Evolutionary conservation across 169 alveolate genomes (phyloP).

Genomic region (Plasmodium reichenowi): DNA sequence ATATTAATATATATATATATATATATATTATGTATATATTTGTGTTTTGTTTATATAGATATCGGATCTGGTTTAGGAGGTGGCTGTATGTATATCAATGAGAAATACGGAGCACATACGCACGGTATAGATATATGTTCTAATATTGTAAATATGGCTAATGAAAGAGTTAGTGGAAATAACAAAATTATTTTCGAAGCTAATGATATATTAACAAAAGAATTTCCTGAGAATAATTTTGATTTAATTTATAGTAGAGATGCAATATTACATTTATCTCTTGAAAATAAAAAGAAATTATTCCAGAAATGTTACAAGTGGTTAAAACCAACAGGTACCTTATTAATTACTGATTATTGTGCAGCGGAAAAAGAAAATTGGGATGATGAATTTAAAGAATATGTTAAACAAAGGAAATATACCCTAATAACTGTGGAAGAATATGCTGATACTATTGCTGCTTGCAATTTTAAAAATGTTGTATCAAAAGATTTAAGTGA

Average conservation of each 20-base stretch:
- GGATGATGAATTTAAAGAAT: slow-evolving; percentile 56
- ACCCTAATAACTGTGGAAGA: slow-evolving; percentile 23
- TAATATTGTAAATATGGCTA: slow-evolving; percentile 27
- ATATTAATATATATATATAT: neutral
- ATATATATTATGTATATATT: neutral
- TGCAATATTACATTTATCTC: slow-evolving; percentile 37
- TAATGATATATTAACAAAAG: slow-evolving; percentile 25
- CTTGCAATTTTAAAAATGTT: slow-evolving; percentile 40
- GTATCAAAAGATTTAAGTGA: slow-evolving; percentile 39
- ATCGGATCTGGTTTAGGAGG: slow-evolving; percentile 68
- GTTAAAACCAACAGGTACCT: slow-evolving; percentile 44
- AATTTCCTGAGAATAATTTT: slow-evolving; percentile 17
- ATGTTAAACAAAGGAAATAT: slow-evolving; percentile 29
- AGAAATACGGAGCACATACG: slow-evolving; percentile 19
- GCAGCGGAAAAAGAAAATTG: slow-evolving; percentile 33
- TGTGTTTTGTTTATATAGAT: slow-evolving; percentile 2
- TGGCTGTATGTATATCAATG: slow-evolving; percentile 40
- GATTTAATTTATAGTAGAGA: slow-evolving; percentile 66
- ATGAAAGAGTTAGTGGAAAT: slow-evolving; percentile 21
- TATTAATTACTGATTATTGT: slow-evolving; percentile 48
- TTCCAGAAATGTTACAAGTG: slow-evolving; percentile 49
- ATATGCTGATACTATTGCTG: slow-evolving; percentile 4
- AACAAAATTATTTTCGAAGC: slow-evolving; percentile 33
- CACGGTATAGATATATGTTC: slow-evolving; percentile 39
- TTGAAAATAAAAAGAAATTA: slow-evolving; percentile 13